phyloP scores from a whole-genome alignment of 805 yeast species.

The Candida coquimbonensis region DNA sequence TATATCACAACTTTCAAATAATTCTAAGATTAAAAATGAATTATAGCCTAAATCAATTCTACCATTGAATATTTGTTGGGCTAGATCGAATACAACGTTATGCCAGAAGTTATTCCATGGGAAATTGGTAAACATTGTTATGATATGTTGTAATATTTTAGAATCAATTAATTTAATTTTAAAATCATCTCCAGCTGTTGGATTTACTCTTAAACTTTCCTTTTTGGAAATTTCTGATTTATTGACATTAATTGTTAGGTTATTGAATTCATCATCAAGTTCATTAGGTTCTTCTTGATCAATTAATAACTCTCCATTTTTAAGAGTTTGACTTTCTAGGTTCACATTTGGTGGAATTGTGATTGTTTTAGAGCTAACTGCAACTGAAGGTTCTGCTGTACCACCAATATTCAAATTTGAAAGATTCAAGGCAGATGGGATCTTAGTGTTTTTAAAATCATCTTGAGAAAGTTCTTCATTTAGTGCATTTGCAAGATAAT shows the following conservation, averaged over 20 bases:
- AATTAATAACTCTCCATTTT: not conserved
- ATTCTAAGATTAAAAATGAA: constrained; percentile 51
- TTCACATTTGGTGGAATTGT: constrained; percentile 20
- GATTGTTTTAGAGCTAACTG: constrained; percentile 19
- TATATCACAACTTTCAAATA: constrained; percentile 52
- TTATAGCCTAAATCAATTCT: constrained; percentile 67
- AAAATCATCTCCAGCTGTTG: constrained; percentile 66
- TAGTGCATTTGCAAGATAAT: constrained; percentile 21
- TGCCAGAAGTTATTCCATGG: constrained; percentile 86
- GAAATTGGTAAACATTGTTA: constrained; percentile 62
- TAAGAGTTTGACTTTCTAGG: constrained; percentile 6
- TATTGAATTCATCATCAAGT: not conserved
- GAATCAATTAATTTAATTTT: constrained; percentile 65
- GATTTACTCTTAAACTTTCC: constrained; percentile 38
- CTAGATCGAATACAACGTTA: constrained; percentile 77
- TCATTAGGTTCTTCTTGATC: not conserved
- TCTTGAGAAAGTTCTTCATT: constrained; percentile 19
- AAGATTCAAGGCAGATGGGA: constrained; percentile 11
- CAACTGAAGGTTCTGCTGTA: constrained; percentile 25
- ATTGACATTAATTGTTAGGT: not conserved
- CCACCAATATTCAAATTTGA: constrained; percentile 22
- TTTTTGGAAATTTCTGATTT: constrained; percentile 8
- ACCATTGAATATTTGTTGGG: constrained; percentile 78
- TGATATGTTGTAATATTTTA: constrained; percentile 47
- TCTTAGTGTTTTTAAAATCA: not conserved